Conservation (phyloP, 2,329 filamentous ascomycete species). For the Myriosclerotinia scirpicola region DNA sequence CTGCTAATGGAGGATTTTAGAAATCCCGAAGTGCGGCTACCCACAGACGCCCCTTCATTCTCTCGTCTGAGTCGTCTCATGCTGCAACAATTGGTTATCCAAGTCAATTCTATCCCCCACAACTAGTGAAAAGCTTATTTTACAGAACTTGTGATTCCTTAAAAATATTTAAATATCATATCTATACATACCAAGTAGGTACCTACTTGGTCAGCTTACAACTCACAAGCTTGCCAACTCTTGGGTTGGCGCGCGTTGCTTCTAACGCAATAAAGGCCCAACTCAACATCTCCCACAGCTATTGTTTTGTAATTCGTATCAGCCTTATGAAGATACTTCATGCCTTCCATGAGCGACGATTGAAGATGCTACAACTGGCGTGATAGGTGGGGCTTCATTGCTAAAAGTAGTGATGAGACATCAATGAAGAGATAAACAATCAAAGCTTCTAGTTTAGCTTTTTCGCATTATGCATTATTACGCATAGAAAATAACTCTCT, state of each 20-base stretch:
- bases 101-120: not conserved
- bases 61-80: constrained; percentile 12
- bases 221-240: not conserved
- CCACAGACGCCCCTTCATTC: constrained; percentile 19
- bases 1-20: constrained; percentile 5
- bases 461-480: constrained; percentile 16
- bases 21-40: constrained; percentile 17
- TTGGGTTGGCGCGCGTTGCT: not conserved
- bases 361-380: not conserved
- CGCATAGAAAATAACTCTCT: not conserved
- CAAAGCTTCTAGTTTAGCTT: not conserved
- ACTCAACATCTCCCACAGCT: constrained; percentile 16
- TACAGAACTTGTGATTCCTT: not conserved
- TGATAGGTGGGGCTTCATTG: constrained; percentile 8
- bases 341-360: constrained; percentile 11
- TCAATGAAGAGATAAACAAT: constrained; percentile 22
- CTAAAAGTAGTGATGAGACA: constrained; percentile 12
- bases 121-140: constrained; percentile 1
- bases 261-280: not conserved
- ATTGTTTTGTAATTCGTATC: constrained; percentile 22
- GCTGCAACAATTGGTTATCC: constrained; percentile 10
- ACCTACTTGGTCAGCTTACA: constrained; percentile 2
- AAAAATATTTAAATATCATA: not conserved
- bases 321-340: constrained; percentile 20
- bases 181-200: not conserved